phyloP scores from a whole-genome alignment of 176 grass and related monocot genomes.

The Saccharum officinarum region DNA sequence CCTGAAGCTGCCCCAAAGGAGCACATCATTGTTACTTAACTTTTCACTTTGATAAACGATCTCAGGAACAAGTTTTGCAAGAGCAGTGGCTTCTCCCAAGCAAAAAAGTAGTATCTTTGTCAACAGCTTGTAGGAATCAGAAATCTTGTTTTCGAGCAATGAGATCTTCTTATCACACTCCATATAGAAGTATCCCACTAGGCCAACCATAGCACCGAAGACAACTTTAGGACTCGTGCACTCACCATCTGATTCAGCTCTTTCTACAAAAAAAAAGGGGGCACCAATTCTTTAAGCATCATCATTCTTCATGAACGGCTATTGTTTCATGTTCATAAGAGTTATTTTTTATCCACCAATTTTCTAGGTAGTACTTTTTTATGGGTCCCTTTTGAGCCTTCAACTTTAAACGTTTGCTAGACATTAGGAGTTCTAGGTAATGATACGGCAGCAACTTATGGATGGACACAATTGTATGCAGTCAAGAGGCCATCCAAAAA shows the following conservation, averaged over 20 bases:
- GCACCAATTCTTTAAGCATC: neutral
- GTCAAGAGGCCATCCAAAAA: neutral
- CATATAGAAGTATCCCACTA: slow-evolving; percentile 59
- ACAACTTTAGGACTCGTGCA: slow-evolving; percentile 31
- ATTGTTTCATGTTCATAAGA: slow-evolving; percentile 2
- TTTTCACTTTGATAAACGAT: slow-evolving; percentile 48
- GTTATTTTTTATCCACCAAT: neutral
- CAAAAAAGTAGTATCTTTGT: slow-evolving; percentile 78
- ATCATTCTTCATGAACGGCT: neutral
- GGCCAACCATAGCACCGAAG: slow-evolving; percentile 57
- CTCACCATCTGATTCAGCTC: slow-evolving; percentile 48
- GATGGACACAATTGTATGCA: neutral
- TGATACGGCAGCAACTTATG: neutral
- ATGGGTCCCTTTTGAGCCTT: neutral
- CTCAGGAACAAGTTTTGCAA: slow-evolving; percentile 75
- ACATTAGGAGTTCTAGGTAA: neutral
- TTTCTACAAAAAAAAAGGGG: slow-evolving; percentile 57
- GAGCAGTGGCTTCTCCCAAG: slow-evolving; percentile 65
- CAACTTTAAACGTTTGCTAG: neutral
- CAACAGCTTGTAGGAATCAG: slow-evolving; percentile 65
- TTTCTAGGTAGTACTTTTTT: neutral
- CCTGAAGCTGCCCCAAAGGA: slow-evolving; percentile 56
- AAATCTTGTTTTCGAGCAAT: slow-evolving; percentile 54
- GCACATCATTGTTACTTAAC: slow-evolving; percentile 31
- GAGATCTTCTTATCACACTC: slow-evolving; percentile 71